phyloP scores from a whole-genome alignment of 306 rosid species.

The Herpetospermum pedunculosum region DNA sequence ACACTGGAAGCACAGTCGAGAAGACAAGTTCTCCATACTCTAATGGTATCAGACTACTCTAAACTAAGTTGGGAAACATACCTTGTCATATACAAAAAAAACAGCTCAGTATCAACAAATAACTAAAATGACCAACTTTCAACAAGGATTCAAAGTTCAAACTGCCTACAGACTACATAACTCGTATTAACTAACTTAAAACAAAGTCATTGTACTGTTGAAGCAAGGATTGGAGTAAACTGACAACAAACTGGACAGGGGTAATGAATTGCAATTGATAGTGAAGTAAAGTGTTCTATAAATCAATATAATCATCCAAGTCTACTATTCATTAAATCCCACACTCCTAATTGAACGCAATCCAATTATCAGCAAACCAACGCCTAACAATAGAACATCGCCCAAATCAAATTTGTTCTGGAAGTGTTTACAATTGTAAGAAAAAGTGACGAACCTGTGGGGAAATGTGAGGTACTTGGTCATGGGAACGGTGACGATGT shows the following conservation, averaged over 20 bases:
- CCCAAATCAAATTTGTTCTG: no score
- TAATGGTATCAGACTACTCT: not conserved
- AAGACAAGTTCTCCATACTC: not conserved
- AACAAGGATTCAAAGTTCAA: not conserved
- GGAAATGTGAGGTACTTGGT: slow-evolving; percentile 69
- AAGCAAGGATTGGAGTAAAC: not conserved
- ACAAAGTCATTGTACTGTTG: not conserved
- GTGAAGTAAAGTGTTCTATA: not conserved
- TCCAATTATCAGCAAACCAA: not conserved
- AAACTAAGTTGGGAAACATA: not conserved
- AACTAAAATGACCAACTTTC: not conserved
- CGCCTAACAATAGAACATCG: not conserved
- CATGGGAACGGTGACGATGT: slow-evolving; percentile 57
- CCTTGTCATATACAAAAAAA: not conserved
- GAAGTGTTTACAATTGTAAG: no score
- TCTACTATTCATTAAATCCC: not conserved
- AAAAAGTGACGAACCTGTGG: slow-evolving; percentile 38
- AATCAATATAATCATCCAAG: not conserved
- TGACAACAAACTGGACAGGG: not conserved
- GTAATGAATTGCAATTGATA: not conserved
- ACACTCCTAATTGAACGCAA: not conserved
- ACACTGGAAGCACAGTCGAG: not conserved
- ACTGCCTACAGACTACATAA: not conserved
- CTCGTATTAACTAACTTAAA: not conserved
- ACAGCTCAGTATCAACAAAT: not conserved